Evolutionary conservation across 1,284 basidiomycete genomes (phyloP).

Genomic region (Phaffia rhodozyma): DNA sequence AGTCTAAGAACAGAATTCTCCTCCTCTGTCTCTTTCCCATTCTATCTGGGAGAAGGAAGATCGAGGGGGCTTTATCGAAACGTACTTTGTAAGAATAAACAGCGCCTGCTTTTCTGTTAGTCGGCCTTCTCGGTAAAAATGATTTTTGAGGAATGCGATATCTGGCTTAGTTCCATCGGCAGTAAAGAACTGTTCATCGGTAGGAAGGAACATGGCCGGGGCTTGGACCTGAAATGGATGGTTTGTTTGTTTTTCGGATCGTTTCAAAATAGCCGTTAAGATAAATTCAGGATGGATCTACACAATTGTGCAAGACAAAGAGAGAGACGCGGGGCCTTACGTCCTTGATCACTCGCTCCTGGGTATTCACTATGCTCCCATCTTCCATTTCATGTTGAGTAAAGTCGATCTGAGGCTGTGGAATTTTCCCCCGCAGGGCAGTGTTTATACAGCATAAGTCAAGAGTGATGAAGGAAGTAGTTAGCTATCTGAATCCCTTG

Average conservation of each 20-base stretch:
- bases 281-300: background rate
- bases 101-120: conserved; percentile 81
- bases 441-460: too few relatives aligned
- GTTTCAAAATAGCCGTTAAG: background rate
- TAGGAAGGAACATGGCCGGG: conserved; percentile 83
- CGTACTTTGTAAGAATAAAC: conserved; percentile 62
- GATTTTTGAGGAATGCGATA: conserved; percentile 94
- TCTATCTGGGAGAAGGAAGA: too few relatives aligned
- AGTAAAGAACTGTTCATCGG: conserved; percentile 83
- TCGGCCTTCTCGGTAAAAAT: conserved; percentile 93
- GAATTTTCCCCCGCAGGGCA: too few relatives aligned
- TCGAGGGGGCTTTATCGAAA: conserved; percentile 6
- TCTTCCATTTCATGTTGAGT: conserved; percentile 84
- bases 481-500: too few relatives aligned
- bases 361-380: conserved; percentile 59
- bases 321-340: conserved; percentile 25
- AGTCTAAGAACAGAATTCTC: too few relatives aligned
- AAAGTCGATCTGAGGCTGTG: conserved; percentile 61
- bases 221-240: conserved; percentile 61
- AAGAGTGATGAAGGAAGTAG: too few relatives aligned
- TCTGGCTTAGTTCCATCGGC: conserved; percentile 77
- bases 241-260: background rate
- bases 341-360: conserved; percentile 38
- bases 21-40: too few relatives aligned
- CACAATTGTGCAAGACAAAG: background rate